Evolutionary conservation across 805 yeast species (phyloP), one percentile per base, ranked within the genome.

Genomic region (Metschnikowia chrysomelidarum): DNA sequence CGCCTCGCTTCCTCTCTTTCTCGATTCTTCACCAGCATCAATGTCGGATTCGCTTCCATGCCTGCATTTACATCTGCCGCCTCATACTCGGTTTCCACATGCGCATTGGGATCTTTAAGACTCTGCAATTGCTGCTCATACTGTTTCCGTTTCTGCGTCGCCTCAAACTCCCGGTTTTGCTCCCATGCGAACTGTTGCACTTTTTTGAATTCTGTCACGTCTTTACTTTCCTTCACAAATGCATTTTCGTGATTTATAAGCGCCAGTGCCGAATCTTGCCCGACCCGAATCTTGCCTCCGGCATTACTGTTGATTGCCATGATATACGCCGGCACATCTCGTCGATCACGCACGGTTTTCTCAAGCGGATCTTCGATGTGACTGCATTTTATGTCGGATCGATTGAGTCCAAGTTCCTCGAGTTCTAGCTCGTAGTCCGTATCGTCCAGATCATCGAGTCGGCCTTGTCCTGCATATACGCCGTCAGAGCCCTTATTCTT

Each of bases 291-390:
- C 26, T 67, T 71, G 30, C 57, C 46, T 16, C 51, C 50, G 30
- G 44, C 51, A 34, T 48, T 51, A 18, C 51, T 30, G 19, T 49
- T 40, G 41, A 57, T 80, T 70, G 52, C 76, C 62, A 49, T 76
- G 51, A 65, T 87, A 77, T 43, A 76, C 58, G n/a, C 44, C 1
- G 96, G 94, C 24, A 77, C 77, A 51, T 87, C 96, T 42, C 80
- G 83, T 35, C 89, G 55, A 20, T 83, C 76, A 31, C 95, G 60
- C 0, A 83, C 71, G 7, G 74, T 34, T 62, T 64, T 53, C 55
- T 71, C 63, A 53, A 59, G 42, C 31, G 61, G 56, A 46, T 60
- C 62, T 46, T 64, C 65, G 30, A 54, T 43, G 16, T 43, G 38
- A 27, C 51, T 50, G 12, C 39, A 44, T 17, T 41, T 43, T 4